Evolutionary conservation across 306 rosid genomes (phyloP).

Genomic region (Sindora glabra): DNA sequence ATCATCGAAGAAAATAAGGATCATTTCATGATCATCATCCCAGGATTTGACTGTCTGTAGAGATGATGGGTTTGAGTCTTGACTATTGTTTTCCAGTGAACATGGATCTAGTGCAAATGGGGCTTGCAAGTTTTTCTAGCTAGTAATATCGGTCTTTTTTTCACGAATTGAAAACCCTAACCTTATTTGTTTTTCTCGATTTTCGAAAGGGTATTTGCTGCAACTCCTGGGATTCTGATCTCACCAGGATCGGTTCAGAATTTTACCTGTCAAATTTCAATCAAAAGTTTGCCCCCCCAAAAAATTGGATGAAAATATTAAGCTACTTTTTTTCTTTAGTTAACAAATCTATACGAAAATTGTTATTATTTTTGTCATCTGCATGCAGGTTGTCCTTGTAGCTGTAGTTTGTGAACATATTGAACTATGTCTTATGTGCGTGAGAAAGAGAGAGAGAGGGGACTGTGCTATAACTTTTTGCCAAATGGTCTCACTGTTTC

Average conservation of each 20-base stretch:
- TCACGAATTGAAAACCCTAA: constrained; percentile 25
- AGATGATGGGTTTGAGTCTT: no score
- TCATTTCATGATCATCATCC: no score
- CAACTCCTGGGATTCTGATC: constrained; percentile 24
- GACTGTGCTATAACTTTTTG: constrained; percentile 16
- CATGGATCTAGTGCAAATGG: no score
- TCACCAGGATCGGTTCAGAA: constrained; percentile 25
- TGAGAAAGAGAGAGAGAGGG: no score
- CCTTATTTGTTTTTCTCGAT: constrained; percentile 6
- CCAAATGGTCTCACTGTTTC: constrained; percentile 26
- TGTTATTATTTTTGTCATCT: no score
- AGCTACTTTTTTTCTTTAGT: background rate
- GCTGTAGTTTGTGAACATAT: constrained; percentile 24
- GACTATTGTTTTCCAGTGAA: no score
- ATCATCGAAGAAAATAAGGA: constrained; percentile 27
- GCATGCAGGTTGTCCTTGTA: constrained; percentile 35
- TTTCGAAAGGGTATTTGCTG: constrained; percentile 9
- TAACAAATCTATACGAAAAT: no score
- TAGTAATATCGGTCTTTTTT: no score
- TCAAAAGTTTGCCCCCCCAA: constrained; percentile 9
- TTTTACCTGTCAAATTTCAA: constrained; percentile 18
- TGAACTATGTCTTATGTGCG: background rate
- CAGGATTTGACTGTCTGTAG: no score
- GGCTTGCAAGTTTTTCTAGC: no score
- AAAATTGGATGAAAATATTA: no score